These are phyloP conservation scores for Malania oleifera DNA, from an alignment of 164 flowering plant species.

Conservation along the genomic window DNA sequence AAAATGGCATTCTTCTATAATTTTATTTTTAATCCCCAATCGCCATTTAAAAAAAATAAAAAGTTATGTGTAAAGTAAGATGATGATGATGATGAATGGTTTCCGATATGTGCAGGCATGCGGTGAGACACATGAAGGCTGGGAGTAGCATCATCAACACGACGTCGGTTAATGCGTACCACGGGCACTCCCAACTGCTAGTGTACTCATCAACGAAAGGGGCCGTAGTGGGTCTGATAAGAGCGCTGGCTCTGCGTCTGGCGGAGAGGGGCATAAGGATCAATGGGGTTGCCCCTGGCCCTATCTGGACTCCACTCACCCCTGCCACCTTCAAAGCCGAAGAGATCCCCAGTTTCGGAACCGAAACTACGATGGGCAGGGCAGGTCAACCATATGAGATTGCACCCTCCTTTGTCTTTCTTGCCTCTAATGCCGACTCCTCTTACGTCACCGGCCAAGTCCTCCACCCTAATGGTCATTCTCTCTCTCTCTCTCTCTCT, in stretches of 20 bases:
- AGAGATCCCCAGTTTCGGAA: constrained; percentile 43
- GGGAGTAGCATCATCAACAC: constrained; percentile 71
- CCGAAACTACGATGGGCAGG: constrained; percentile 65
- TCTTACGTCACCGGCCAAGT: constrained; percentile 72
- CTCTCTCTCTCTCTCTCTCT: too few relatives aligned
- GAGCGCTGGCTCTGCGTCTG: constrained; percentile 58
- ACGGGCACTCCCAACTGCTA: constrained; percentile 45
- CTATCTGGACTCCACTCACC: constrained; percentile 70
- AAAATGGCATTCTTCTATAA: too few relatives aligned
- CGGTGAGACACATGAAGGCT: constrained; percentile 66
- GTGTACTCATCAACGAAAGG: constrained; percentile 81
- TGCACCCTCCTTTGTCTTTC: constrained; percentile 64
- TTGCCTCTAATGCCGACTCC: constrained; percentile 46
- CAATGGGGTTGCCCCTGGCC: constrained; percentile 78
- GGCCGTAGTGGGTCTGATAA: constrained; percentile 63
- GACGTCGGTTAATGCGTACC: constrained; percentile 64
- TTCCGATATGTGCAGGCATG: constrained; percentile 58
- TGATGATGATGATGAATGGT: too few relatives aligned
- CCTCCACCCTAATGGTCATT: constrained; percentile 72
- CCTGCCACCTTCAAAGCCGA: constrained; percentile 59
- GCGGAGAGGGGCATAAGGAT: constrained; percentile 62
- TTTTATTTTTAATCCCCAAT: constrained; percentile 18
- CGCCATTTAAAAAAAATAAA: background rate
- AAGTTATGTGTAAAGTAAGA: too few relatives aligned
- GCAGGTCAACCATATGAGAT: constrained; percentile 74